Evolutionary conservation across 305 asterid species (phyloP).

Genomic region (Fraxinus ornus): DNA sequence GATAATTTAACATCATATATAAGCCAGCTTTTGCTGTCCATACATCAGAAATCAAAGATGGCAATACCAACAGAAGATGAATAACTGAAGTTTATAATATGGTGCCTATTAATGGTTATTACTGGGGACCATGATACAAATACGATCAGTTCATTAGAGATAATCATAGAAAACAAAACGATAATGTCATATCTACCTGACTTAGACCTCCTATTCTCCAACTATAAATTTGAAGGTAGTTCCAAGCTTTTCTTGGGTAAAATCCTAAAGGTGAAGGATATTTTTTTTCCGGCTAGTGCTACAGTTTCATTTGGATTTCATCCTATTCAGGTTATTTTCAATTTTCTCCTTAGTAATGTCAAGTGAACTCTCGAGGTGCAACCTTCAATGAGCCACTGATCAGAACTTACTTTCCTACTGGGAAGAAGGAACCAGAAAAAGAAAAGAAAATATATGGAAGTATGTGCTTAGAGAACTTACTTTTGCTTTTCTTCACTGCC

Average conservation of each 20-base stretch:
- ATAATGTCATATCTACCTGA: neutral
- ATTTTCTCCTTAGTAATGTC: neutral
- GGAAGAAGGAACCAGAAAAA: neutral
- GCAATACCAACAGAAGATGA: neutral
- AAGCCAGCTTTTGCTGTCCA: neutral
- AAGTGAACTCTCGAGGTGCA: constrained; percentile 4
- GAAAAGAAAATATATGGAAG: neutral
- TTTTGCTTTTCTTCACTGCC: constrained; percentile 50
- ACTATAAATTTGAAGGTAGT: neutral
- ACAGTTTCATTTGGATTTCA: neutral
- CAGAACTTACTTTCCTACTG: constrained; percentile 4
- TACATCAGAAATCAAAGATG: neutral
- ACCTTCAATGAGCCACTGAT: constrained; percentile 6
- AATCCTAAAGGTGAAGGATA: neutral
- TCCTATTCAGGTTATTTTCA: neutral
- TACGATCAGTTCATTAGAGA: neutral
- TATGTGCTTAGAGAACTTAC: constrained; percentile 35
- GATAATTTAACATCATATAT: neutral
- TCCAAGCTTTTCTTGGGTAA: neutral
- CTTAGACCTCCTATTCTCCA: neutral
- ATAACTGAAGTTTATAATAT: neutral
- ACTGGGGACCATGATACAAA: neutral
- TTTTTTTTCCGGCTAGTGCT: neutral
- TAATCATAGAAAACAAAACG: neutral
- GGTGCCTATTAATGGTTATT: neutral